These are phyloP conservation scores for Cyclanthera cordifolia DNA, from an alignment of 306 rosid genomes.

Conservation along the genomic window DNA sequence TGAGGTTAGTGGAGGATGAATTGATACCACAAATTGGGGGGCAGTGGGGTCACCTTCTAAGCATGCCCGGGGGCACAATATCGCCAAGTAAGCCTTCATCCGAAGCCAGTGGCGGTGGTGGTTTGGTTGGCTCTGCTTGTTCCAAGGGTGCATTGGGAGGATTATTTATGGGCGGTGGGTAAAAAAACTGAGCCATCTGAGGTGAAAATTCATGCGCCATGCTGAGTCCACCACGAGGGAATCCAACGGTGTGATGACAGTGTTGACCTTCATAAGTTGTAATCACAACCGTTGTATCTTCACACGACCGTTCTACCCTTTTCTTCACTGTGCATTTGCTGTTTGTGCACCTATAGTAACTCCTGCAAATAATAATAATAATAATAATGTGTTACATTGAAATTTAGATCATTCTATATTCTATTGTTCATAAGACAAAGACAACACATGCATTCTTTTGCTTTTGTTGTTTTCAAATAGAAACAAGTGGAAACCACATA, in stretches of 20 bases:
- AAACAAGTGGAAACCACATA: neutral
- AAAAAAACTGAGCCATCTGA: conserved; percentile 39
- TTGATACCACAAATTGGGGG: neutral
- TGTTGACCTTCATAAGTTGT: conserved; percentile 98
- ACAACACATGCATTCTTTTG: neutral
- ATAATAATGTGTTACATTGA: too few species aligned
- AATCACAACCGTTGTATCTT: conserved; percentile 66
- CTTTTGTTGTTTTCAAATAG: neutral
- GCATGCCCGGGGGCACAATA: conserved; percentile 76
- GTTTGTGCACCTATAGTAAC: conserved; percentile 97
- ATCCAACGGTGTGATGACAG: conserved; percentile 74
- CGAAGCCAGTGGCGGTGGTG: conserved; percentile 13
- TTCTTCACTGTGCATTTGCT: conserved; percentile 95
- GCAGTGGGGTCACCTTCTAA: conserved; percentile 18
- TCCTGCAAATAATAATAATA: conserved; percentile 33
- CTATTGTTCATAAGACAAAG: too few species aligned
- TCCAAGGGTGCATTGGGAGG: conserved; percentile 11
- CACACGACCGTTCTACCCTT: conserved; percentile 84
- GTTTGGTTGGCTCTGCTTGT: too few species aligned
- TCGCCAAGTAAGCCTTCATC: conserved; percentile 84
- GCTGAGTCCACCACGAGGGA: conserved; percentile 48
- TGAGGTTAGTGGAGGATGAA: neutral
- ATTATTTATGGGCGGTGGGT: conserved; percentile 29
- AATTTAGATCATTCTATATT: too few species aligned
- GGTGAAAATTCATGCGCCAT: conserved; percentile 30